phyloP scores from a whole-genome alignment of 306 rosid genomes.

The Urtica urens region DNA sequence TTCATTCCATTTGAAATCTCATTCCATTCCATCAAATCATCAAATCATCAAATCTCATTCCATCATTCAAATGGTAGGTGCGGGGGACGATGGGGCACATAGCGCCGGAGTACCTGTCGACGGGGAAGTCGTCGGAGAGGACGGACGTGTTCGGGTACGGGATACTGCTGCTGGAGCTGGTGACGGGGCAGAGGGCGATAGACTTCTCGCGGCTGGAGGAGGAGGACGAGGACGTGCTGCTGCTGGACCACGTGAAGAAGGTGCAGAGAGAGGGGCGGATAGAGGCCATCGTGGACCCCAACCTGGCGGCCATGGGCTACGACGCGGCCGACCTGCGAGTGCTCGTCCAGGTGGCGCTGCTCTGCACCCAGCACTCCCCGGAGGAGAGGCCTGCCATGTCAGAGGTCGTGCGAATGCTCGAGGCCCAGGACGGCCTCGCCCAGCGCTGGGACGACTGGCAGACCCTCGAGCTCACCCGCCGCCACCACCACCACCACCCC shows the following conservation, averaged over 20 bases:
- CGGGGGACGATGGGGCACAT: constrained; percentile 99
- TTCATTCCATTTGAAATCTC: no score
- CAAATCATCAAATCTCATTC: no score
- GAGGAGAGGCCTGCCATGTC: constrained; percentile 96
- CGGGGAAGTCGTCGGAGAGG: constrained; percentile 96
- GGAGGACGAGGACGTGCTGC: constrained; percentile 81
- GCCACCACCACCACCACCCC: constrained; percentile 78
- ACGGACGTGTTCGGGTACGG: constrained; percentile 99
- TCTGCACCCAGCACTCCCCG: constrained; percentile 88
- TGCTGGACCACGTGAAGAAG: constrained; percentile 97
- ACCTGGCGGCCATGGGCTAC: constrained; percentile 47
- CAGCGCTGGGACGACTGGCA: constrained; percentile 99
- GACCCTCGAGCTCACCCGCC: constrained; percentile 70
- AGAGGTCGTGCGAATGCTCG: constrained; percentile 92
- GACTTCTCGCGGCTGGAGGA: constrained; percentile 96
- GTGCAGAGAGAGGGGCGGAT: constrained; percentile 79
- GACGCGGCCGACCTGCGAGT: constrained; percentile 75
- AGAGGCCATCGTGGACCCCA: constrained; percentile 68
- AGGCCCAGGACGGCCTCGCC: constrained; percentile 98
- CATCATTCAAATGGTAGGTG: no score
- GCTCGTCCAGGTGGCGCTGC: constrained; percentile 89
- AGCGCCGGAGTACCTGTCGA: constrained; percentile 96
- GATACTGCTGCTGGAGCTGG: constrained; percentile 89
- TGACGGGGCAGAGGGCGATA: constrained; percentile 93
- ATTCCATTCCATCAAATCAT: no score